Conservation (phyloP, 176 grass and related monocot species). For the Aegilops speltoides region DNA sequence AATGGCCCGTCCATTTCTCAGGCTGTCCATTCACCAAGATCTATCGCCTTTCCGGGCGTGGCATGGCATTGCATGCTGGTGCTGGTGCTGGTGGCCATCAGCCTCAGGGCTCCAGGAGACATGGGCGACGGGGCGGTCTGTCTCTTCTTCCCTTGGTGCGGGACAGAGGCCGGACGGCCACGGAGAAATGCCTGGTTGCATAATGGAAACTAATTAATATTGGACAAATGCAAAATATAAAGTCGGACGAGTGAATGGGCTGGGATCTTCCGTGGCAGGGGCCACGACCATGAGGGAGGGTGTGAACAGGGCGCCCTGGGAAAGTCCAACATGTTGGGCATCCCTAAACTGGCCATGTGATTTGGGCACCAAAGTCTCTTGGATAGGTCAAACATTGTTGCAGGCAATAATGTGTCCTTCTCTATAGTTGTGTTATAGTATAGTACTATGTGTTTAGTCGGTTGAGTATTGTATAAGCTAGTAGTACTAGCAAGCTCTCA, state of each 20-base stretch:
- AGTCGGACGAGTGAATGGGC: not conserved
- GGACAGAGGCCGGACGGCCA: not conserved
- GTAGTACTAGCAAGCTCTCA: not conserved
- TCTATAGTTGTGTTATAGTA: not conserved
- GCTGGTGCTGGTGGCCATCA: conserved; percentile 1
- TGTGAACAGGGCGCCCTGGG: not conserved
- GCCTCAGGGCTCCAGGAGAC: not conserved
- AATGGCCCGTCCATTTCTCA: conserved; percentile 31
- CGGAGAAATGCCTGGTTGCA: conserved; percentile 7
- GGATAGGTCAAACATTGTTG: conserved; percentile 2
- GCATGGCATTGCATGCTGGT: not conserved
- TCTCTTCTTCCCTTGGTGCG: not conserved
- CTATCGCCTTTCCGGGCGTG: conserved; percentile 14
- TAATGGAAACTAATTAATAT: not conserved
- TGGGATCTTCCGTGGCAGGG: conserved; percentile 41
- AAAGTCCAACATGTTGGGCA: conserved; percentile 7
- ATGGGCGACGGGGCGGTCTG: not conserved
- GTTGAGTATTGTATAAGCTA: not conserved
- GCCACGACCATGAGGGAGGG: conserved; percentile 4
- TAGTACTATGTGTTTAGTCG: not conserved
- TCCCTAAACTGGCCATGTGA: conserved; percentile 24
- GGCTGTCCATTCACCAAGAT: conserved; percentile 40
- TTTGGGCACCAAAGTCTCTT: not conserved
- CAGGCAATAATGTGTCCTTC: not conserved
- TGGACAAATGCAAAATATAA: not conserved